Evolutionary conservation across 2,329 filamentous ascomycete genomes (phyloP).

Genomic region (Cercospora beticola): DNA sequence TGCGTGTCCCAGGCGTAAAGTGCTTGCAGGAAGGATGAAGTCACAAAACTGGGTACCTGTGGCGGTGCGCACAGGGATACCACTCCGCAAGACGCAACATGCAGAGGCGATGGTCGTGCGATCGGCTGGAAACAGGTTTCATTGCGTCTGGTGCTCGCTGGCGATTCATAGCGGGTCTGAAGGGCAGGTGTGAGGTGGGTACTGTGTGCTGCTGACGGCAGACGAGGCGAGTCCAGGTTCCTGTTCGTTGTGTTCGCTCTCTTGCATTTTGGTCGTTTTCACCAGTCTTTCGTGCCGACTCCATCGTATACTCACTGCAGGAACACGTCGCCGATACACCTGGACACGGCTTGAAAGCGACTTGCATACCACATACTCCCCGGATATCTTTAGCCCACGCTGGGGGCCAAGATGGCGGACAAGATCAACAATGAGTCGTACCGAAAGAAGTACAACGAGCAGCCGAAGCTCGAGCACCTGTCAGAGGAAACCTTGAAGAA

Average conservation of each 20-base stretch:
- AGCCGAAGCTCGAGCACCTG: slow-evolving; percentile 30
- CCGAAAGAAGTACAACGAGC: slow-evolving; percentile 30
- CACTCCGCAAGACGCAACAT: slow-evolving; percentile 1
- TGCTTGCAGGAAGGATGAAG: slow-evolving; percentile 16
- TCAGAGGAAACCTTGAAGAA: slow-evolving; percentile 29
- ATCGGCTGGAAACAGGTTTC: slow-evolving; percentile 28
- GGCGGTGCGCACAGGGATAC: slow-evolving; percentile 13
- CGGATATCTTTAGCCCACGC: slow-evolving; percentile 9
- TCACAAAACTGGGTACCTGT: slow-evolving; percentile 16
- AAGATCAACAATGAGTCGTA: slow-evolving; percentile 26
- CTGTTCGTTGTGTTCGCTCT: slow-evolving; percentile 7
- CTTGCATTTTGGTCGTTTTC: not conserved
- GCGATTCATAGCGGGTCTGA: slow-evolving; percentile 9
- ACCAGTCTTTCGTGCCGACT: not conserved
- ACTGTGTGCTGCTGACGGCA: slow-evolving; percentile 7
- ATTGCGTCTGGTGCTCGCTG: slow-evolving; percentile 11
- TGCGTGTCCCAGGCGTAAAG: slow-evolving; percentile 4
- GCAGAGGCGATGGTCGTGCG: slow-evolving; percentile 11
- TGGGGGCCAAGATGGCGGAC: slow-evolving; percentile 15
- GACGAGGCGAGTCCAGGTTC: slow-evolving; percentile 7
- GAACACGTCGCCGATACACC: not conserved
- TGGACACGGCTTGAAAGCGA: not conserved
- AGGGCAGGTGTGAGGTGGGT: slow-evolving; percentile 6
- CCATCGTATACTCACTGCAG: not conserved
- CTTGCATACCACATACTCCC: not conserved